Base-by-base conservation (phyloP, 2,329 filamentous ascomycete species). In the Conoideocrella luteorostrata region DNA sequence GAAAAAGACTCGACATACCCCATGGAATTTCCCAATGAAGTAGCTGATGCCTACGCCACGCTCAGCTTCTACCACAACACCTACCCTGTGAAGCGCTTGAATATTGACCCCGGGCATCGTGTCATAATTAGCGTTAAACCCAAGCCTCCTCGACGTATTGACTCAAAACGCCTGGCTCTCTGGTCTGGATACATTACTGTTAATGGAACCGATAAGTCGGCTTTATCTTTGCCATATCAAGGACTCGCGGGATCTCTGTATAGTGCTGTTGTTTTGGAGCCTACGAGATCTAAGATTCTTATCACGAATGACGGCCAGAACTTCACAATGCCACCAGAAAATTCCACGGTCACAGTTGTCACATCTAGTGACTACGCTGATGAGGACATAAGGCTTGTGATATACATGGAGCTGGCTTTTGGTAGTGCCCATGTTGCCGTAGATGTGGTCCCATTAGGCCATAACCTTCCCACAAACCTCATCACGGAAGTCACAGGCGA, bases 61-160 rank as follows among this genome's bases (percentile, higher is more conserved):
- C 50, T 78, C 17, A 50, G 56, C 28, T 67, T 77, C 41, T 65
- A 59, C 49, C 55, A 62, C 38, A 55, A 63, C 50, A 61, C n/a
- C n/a, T n/a, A n/a, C n/a, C n/a, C n/a, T n/a, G n/a, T n/a, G n/a
- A n/a, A n/a, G n/a, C n/a, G 64, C 20, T 59, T 80, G 39, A 72
- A 68, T 0, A 54, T 78, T 6, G 52, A 54, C 1, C 61, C 64
- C 3, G 65, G 64, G 5, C 53, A 71, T 44, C 63, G 65, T 10
- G 65, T 69, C 47, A 66, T 66, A 0, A 56, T 78, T 42, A 59
- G 65, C n/a, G 71, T 78, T 11, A 61, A 62, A 0, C 65, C 69
- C 3, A 67, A 62, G 1, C 63, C 68, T 1, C 71, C 72, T 0
- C 46, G 15, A 51, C 50, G 56, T 2, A 51, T 68, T 2, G 55